Evolutionary conservation across 2,329 filamentous ascomycete genomes (phyloP), one percentile per base, ranked within the genome.

Genomic region (Dothistroma septosporum): DNA sequence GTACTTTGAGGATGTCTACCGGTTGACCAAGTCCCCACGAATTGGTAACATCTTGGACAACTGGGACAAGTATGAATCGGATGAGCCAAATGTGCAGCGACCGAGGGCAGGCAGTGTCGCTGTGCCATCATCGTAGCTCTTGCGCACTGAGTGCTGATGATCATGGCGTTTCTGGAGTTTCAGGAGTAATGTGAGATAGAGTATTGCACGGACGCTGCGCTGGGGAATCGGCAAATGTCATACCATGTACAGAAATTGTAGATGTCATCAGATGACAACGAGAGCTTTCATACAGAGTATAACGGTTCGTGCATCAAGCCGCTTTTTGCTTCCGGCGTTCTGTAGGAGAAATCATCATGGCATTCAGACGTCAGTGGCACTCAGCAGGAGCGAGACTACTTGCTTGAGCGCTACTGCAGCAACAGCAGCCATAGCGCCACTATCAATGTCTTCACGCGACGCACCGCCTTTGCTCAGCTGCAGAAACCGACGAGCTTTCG

Each of bases 1-100:
- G 80, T 99, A 99, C 81, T 99, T 99, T 78, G 93, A 99, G 83
- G 94, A 97, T 74, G 95, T 99, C 55, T 97, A 97, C 80, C 86
- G 87, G 71, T 79, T 99, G 75, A 99, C 94, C 58, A 97, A 95
- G 79, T 85, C 82, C 21, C 85, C 85, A 49, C 80, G 88, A 77
- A 92, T 92, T 73, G 88, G 87, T 48, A 84, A 89, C 61, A 88
- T 92, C 64, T 76, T 97, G 75, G 90, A 91, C 68, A 96, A 97
- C 80, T 82, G 80, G 80, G 79, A 81, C 59, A 81, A 79, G 73
- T 82, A 82, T 64, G 78, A 80, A 70, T 75, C 75, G 50, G 73
- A 74, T 60, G 70, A 70, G 60, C 64, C 65, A 21, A 64, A 64
- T 44, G 56, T 70, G n/a, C 52, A 65, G 53, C 50, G 70, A 53